Conservation (phyloP, 2,329 filamentous ascomycete genomes). For the Keithomyces neogunnii region DNA sequence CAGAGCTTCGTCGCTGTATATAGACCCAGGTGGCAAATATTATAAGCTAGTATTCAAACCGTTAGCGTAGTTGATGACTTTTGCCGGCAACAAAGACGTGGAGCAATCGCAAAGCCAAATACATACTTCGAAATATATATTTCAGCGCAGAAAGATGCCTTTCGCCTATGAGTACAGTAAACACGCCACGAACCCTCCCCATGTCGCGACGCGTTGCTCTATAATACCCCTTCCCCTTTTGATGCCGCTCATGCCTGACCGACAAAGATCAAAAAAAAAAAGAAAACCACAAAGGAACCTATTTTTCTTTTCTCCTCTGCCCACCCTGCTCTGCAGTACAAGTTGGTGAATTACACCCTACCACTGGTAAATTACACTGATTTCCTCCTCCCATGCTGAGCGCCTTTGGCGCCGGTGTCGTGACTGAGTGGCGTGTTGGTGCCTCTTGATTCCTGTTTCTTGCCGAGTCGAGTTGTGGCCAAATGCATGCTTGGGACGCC, state of each 20-base stretch:
- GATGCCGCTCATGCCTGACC: background rate
- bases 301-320: background rate
- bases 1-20: too few relatives aligned
- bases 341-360: background rate
- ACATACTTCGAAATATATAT: background rate
- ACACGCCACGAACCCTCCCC: background rate
- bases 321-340: background rate
- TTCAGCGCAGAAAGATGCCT: background rate
- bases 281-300: background rate
- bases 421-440: constrained; percentile 1
- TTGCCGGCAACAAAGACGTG: too few relatives aligned
- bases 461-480: background rate
- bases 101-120: background rate
- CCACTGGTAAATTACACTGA: background rate
- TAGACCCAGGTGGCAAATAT: too few relatives aligned
- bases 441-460: background rate
- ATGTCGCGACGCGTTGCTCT: background rate
- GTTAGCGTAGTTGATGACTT: too few relatives aligned
- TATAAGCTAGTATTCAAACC: too few relatives aligned
- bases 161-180: background rate
- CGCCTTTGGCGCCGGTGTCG: background rate
- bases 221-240: background rate
- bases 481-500: background rate
- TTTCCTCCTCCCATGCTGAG: constrained; percentile 9
- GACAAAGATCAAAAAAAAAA: background rate